Conservation (phyloP, 768 basidiomycete genomes). For the Xerocomus brunneocitrinus region DNA sequence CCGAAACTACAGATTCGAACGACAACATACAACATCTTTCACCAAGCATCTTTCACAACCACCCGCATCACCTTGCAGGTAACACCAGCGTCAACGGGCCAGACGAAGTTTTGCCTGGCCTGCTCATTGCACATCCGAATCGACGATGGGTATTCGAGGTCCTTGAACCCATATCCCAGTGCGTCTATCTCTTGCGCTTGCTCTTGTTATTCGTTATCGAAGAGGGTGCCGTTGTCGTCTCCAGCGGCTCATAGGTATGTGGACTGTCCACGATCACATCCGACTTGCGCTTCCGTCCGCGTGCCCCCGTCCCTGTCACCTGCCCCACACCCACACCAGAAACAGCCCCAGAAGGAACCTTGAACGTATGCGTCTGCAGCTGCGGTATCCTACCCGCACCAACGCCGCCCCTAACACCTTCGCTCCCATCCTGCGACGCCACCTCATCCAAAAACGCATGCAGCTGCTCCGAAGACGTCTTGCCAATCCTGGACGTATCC, state of each 20-base stretch:
- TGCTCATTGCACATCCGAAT: background rate
- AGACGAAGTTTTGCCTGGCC: background rate
- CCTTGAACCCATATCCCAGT: background rate
- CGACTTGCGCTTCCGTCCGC: conserved; percentile 40
- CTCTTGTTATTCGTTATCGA: conserved; percentile 16
- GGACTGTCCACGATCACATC: conserved; percentile 23
- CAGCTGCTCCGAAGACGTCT: conserved; percentile 34
- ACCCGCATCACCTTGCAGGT: background rate
- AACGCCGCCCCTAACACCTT: background rate
- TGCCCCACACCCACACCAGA: background rate
- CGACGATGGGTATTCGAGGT: background rate
- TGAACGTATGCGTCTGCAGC: conserved; percentile 6
- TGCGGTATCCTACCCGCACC: background rate
- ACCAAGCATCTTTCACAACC: background rate
- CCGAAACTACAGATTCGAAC: background rate
- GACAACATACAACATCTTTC: background rate
- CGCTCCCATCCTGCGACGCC: conserved; percentile 29
- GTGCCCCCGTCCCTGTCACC: background rate
- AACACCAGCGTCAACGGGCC: background rate
- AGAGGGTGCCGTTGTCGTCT: background rate
- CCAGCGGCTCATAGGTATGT: background rate
- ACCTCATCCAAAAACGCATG: conserved; percentile 44
- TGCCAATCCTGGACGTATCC: conserved; percentile 28
- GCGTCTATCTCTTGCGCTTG: conserved; percentile 29
- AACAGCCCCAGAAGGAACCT: background rate